These are phyloP conservation scores for Cladophialophora carrionii DNA, from an alignment of 2,329 filamentous ascomycete genomes.

Conservation along the genomic window DNA sequence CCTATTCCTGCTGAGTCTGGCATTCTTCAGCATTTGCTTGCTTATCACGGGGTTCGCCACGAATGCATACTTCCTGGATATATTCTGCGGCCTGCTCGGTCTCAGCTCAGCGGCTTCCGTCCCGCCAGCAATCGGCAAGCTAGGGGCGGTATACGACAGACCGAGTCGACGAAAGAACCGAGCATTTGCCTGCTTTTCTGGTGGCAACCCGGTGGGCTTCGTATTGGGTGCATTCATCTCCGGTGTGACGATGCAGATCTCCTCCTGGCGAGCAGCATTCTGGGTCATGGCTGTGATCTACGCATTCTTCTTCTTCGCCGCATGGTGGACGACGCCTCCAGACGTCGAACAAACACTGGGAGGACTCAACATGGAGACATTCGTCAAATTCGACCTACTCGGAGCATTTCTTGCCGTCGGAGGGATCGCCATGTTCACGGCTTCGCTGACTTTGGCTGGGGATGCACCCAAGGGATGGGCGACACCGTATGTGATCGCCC, in stretches of 20 bases:
- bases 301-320: conserved; percentile 60
- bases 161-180: conserved; percentile 66
- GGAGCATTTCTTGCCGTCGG: conserved; percentile 64
- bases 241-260: conserved; percentile 63
- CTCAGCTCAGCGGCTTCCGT: conserved; percentile 67
- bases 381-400: conserved; percentile 64
- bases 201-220: conserved; percentile 62
- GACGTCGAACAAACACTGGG: conserved; percentile 54
- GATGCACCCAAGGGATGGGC: conserved; percentile 66
- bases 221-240: conserved; percentile 63
- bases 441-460: conserved; percentile 59
- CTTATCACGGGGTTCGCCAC: conserved; percentile 64
- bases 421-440: conserved; percentile 68
- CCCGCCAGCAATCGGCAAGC: conserved; percentile 65
- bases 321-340: conserved; percentile 64
- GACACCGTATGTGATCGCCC: conserved; percentile 63
- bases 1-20: conserved; percentile 64
- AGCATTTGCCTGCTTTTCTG: conserved; percentile 66
- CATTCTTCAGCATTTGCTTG: conserved; percentile 60
- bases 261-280: conserved; percentile 67
- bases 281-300: conserved; percentile 67
- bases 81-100: conserved; percentile 67
- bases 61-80: conserved; percentile 62
- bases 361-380: conserved; percentile 50
- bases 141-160: conserved; percentile 66